A percentile compares a stretch with the other conserved stretches of the same genome.
phyloP scores from a whole-genome alignment of 441 rosid genomes.

The Adansonia madagascariensis region DNA sequence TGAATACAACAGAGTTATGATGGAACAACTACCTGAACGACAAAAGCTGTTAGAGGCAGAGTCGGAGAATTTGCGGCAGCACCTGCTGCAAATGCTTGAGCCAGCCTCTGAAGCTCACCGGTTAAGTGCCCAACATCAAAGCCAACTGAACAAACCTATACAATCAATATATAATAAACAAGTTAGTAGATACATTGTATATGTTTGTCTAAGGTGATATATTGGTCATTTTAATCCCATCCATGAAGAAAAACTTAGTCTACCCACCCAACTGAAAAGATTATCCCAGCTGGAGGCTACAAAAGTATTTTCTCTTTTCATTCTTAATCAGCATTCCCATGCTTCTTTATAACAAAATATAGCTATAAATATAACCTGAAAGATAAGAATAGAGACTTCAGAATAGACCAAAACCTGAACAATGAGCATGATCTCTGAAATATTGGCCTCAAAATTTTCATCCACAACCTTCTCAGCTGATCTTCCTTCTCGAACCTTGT shows the following conservation, averaged over 20 bases:
- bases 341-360: background rate
- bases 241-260: slow-evolving; percentile 22
- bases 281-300: slow-evolving; percentile 14
- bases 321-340: slow-evolving; percentile 17
- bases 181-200: background rate
- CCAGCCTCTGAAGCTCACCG: slow-evolving; percentile 67
- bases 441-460: slow-evolving; percentile 47
- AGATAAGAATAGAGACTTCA: background rate
- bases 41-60: slow-evolving; percentile 79
- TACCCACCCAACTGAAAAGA: slow-evolving; percentile 15
- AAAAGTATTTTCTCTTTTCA: slow-evolving; percentile 15
- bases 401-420: slow-evolving; percentile 71
- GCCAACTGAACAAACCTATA: slow-evolving; percentile 59
- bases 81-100: slow-evolving; percentile 67
- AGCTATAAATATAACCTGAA: background rate
- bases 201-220: background rate
- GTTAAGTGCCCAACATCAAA: slow-evolving; percentile 54
- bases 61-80: slow-evolving; percentile 66
- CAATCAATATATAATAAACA: slow-evolving; percentile 24
- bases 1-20: background rate
- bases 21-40: slow-evolving; percentile 71
- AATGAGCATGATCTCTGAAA: slow-evolving; percentile 91
- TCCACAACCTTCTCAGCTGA: slow-evolving; percentile 43
- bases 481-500: slow-evolving; percentile 95
- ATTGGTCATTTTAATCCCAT: slow-evolving; percentile 20